Evolutionary conservation across 805 yeast genomes (phyloP).

Genomic region (Lipomyces mesembrius): DNA sequence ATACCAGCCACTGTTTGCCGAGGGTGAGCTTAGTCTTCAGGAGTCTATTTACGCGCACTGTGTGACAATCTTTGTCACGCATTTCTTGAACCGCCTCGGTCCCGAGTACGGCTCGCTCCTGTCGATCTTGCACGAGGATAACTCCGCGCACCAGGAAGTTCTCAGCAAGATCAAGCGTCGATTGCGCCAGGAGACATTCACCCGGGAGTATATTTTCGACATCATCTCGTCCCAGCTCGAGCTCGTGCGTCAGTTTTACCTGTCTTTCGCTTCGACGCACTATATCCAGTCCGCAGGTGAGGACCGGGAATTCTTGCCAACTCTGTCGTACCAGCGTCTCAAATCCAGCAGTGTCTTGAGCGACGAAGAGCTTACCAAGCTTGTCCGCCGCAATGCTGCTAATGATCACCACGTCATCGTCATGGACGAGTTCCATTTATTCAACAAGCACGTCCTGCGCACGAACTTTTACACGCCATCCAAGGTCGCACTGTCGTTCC

Average conservation of each 20-base stretch:
- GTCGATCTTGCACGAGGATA: conserved; percentile 63
- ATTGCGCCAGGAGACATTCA: conserved; percentile 89
- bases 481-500: conserved; percentile 91
- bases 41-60: conserved; percentile 94
- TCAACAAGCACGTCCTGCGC: conserved; percentile 85
- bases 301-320: conserved; percentile 50
- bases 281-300: conserved; percentile 62
- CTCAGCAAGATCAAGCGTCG: conserved; percentile 82
- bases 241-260: conserved; percentile 79
- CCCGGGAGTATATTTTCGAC: conserved; percentile 79
- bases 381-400: conserved; percentile 69
- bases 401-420: conserved; percentile 81
- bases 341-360: conserved; percentile 73
- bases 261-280: conserved; percentile 89
- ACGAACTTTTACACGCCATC: conserved; percentile 94
- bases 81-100: conserved; percentile 91
- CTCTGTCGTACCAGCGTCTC: conserved; percentile 85
- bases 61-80: conserved; percentile 89
- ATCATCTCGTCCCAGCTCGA: conserved; percentile 71
- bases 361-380: conserved; percentile 72
- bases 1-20: conserved; percentile 73
- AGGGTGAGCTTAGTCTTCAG: conserved; percentile 83
- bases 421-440: conserved; percentile 76
- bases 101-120: conserved; percentile 79
- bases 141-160: conserved; percentile 73